Base-by-base conservation (phyloP, 768 basidiomycete genomes). In the Boletus subcaerulescens region DNA sequence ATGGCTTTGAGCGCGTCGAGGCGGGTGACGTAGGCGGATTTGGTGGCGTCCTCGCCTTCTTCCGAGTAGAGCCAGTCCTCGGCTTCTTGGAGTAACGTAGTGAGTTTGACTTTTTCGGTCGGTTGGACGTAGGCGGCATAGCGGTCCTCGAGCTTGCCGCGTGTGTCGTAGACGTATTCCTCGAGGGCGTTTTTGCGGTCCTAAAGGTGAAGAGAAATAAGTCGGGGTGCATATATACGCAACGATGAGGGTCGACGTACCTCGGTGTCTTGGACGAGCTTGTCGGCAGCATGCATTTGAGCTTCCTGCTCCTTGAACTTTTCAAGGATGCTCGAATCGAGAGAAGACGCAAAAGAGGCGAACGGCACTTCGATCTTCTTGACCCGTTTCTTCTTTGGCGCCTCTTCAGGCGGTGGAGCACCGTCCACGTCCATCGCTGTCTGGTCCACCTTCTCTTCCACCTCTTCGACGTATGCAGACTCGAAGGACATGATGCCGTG, bases 41-140 rank as follows among this genome's bases (percentile, higher is more conserved):
- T 99, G 67, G 82, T 83, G 36, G 96, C 91, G 55, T 98, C 94
- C 74, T 98, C 96, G 62, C 95, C 83, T 64, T 98, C 97, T 58
- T 98, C 95, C 36, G 85, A 83, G 84, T 98, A 98, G 31, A 99
- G 80, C 96, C 96, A 99, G 68, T 96, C 91, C 71, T 98, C 95
- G 7, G 93, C 86, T 59, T 86, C 86, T 53, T 80, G 76, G 32
- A 95, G 79, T 43, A 85, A 81, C 18, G 66, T 73, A 29, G 92
- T 76, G 36, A 98, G 83, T 57, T 82, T 83, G 58, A 82, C 71
- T 76, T 94, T 95, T 75, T 98, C 96, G 13, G 76, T 70, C 0
- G 84, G 46, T 65, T 87, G 80, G 49, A 89, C 89, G 72, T 78
- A 98, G 13, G 82, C 45, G 17, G 86, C 85, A 66, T 91, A 97